phyloP scores from a whole-genome alignment of 1,284 basidiomycete genomes.

The Puccinia coronata region DNA sequence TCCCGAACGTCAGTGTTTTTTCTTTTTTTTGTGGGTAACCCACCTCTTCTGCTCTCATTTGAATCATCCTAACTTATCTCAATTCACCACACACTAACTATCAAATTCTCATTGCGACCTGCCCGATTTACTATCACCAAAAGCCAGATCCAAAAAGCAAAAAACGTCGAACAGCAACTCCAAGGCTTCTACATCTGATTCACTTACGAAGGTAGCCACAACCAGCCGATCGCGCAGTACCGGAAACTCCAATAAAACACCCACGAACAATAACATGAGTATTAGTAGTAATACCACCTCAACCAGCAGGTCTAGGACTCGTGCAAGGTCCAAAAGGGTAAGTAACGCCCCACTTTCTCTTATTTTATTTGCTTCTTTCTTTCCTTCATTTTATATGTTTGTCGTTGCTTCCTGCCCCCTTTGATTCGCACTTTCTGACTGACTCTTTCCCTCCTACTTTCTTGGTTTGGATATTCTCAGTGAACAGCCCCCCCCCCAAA shows the following conservation, averaged over 20 bases:
- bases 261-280: not conserved
- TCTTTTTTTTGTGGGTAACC: too few species aligned
- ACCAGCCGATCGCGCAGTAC: constrained; percentile 8
- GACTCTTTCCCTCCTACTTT: too few species aligned
- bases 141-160: not conserved
- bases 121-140: not conserved
- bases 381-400: not conserved
- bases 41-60: too few species aligned
- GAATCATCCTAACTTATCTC: not conserved
- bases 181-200: not conserved
- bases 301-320: constrained; percentile 1
- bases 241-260: not conserved
- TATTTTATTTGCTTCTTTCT: not conserved
- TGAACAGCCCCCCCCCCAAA: not conserved
- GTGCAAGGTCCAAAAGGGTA: constrained; percentile 19
- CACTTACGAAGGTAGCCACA: not conserved
- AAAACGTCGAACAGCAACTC: not conserved
- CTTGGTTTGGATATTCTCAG: too few species aligned
- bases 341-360: not conserved
- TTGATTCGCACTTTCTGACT: too few species aligned
- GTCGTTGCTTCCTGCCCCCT: too few species aligned
- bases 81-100: not conserved
- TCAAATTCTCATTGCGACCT: not conserved
- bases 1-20: not conserved
- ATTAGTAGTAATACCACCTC: not conserved